These are phyloP conservation scores for Cyclotella baltica DNA, from an alignment of 108 stramenopile species.

Conservation along the genomic window DNA sequence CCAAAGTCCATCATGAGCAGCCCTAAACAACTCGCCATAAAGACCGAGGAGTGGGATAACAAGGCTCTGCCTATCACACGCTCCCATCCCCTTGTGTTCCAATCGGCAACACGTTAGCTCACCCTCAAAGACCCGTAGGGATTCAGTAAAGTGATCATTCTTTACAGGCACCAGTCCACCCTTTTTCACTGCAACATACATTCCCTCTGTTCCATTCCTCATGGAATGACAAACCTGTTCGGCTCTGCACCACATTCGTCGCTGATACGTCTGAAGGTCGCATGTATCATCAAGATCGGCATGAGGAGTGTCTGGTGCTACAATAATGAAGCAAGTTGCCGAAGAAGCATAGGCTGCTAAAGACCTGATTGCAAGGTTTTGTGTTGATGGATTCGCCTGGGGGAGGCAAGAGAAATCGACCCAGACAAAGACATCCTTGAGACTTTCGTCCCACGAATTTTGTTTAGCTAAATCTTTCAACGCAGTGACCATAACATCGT, in stretches of 20 bases:
- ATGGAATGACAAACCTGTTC: constrained; percentile 51
- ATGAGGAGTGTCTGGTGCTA: constrained; percentile 41
- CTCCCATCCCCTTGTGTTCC: constrained; percentile 44
- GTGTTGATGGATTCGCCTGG: constrained; percentile 38
- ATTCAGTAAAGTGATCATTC: constrained; percentile 28
- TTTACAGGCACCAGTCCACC: not conserved
- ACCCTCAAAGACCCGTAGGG: constrained; percentile 45
- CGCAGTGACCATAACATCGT: constrained; percentile 24
- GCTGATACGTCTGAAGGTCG: constrained; percentile 32
- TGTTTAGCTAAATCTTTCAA: constrained; percentile 32
- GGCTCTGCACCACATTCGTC: constrained; percentile 55
- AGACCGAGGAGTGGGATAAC: constrained; percentile 52
- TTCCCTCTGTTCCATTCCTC: constrained; percentile 40
- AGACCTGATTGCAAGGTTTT: constrained; percentile 43
- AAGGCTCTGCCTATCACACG: constrained; percentile 51
- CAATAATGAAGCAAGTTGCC: constrained; percentile 43
- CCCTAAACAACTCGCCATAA: constrained; percentile 46
- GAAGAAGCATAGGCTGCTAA: constrained; percentile 50
- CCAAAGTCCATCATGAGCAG: constrained; percentile 33
- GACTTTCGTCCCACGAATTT: constrained; percentile 37
- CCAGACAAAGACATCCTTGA: constrained; percentile 49
- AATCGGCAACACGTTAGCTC: constrained; percentile 51
- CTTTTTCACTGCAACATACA: constrained; percentile 40
- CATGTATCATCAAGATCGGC: constrained; percentile 41
- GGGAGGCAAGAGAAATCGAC: constrained; percentile 53